Conservation (phyloP, 1,284 basidiomycete genomes). For the Gomphus sp. region DNA sequence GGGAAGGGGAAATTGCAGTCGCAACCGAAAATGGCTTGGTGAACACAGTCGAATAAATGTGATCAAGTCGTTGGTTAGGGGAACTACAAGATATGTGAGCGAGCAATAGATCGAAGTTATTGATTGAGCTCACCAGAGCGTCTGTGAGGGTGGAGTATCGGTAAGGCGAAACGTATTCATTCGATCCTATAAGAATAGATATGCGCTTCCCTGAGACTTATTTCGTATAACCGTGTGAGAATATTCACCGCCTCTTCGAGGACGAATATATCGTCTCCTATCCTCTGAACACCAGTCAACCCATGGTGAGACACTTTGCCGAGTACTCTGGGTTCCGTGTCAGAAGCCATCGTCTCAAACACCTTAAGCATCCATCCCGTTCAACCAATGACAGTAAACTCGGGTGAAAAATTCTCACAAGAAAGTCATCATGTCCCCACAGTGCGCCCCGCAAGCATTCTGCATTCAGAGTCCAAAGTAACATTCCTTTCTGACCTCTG, state of each 20-base stretch:
- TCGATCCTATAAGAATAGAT: background rate
- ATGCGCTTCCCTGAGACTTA: background rate
- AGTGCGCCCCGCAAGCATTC: background rate
- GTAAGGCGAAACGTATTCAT: background rate
- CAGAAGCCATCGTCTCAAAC: background rate
- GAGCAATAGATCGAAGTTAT: background rate
- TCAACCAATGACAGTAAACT: background rate
- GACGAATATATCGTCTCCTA: background rate
- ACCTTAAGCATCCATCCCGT: background rate
- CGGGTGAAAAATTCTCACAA: background rate
- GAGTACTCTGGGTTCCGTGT: background rate
- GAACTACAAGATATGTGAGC: background rate
- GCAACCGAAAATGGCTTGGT: background rate
- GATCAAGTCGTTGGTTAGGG: background rate
- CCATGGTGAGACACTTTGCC: background rate
- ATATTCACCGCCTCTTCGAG: background rate
- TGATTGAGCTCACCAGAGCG: background rate
- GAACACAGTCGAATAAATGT: background rate
- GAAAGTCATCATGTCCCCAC: constrained; percentile 2
- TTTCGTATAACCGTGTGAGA: background rate
- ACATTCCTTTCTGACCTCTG: background rate
- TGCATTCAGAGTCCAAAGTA: background rate
- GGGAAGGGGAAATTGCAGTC: constrained; percentile 1
- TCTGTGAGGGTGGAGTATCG: background rate
- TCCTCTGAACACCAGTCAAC: background rate